Base-by-base conservation (phyloP, 1,284 basidiomycete genomes). In the Earliella scabrosa region DNA sequence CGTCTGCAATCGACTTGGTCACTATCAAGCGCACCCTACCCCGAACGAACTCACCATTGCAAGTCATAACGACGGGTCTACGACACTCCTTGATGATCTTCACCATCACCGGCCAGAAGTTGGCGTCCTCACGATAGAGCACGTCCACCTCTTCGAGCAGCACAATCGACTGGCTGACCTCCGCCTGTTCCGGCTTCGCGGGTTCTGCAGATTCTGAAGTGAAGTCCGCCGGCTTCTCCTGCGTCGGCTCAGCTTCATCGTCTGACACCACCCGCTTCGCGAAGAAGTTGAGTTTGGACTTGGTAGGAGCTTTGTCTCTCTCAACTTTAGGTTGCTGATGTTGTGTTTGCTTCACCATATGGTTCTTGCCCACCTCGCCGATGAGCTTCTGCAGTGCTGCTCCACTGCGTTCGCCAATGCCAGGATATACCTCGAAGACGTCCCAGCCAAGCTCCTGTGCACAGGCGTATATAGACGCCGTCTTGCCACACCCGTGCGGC, bases 101-200 rank as follows among this genome's bases (percentile, higher is more conserved):
- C 2, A 90, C 78, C 36, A 97, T 82, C 5, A 92, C 85, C 2
- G 88, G 80, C 97, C 97, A 99, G 73, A 99, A 99, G 38, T 90
- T 92, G 38, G 77, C 79, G 71, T 98, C 97, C 49, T 96, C 93
- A 60, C 87, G 88, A 75, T 88, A 99, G 38, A 98, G 76, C 35
- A 98, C 84, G 71, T 99, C 97, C 8, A 93, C 97, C 71, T 99
- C 97, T 72, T 99, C 97, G n/a, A 99, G 76, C 31, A 99, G 78
- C 63, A 99, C 92, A 45, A 97, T 73, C 1, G 93, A 96, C 73
- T 99, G 97, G 44, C 83, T 80, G 46, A 89, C 53, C 21, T 56
- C 45, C 9, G 54, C 20, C 10, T 36, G 14, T 24, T 39, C 48
- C 4, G 46, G 10, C 4, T 41, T 31, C 14, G 34, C 10, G 0